Conservation (phyloP, 2,329 filamentous ascomycete species). For the Colletotrichum spaethianum region DNA sequence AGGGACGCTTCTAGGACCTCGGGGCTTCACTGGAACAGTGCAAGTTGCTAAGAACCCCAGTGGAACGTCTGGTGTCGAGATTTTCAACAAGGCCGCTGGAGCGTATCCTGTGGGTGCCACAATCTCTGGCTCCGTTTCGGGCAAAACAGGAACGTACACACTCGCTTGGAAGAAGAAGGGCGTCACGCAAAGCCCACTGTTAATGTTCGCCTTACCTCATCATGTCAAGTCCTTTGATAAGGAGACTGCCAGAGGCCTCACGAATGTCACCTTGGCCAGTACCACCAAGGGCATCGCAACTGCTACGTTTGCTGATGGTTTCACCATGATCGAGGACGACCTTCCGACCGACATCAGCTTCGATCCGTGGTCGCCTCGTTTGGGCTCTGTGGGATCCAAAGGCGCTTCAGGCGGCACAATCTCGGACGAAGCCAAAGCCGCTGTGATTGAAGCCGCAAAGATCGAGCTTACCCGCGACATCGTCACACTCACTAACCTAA, state of each 20-base stretch:
- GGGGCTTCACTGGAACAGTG: constrained; percentile 76
- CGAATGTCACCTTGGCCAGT: constrained; percentile 74
- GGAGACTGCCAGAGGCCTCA: constrained; percentile 59
- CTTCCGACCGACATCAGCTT: constrained; percentile 80
- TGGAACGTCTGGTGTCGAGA: constrained; percentile 64
- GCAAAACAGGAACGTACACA: constrained; percentile 74
- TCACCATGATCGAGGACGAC: constrained; percentile 77
- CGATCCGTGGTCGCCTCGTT: constrained; percentile 34
- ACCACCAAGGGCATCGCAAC: constrained; percentile 85
- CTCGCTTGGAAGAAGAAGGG: constrained; percentile 78
- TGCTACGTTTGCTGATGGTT: constrained; percentile 76
- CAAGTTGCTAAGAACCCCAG: constrained; percentile 82
- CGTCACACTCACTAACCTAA: constrained; percentile 72
- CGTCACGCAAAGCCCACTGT: constrained; percentile 63
- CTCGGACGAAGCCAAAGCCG: constrained; percentile 61
- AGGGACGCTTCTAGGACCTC: constrained; percentile 4
- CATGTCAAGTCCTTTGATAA: constrained; percentile 78
- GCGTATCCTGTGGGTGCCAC: constrained; percentile 74
- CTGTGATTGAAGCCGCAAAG: constrained; percentile 69
- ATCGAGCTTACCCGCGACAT: constrained; percentile 80
- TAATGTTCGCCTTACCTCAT: constrained; percentile 87
- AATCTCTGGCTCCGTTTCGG: constrained; percentile 71
- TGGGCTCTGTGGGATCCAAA: constrained; percentile 72
- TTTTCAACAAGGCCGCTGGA: constrained; percentile 79
- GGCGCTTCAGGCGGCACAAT: constrained; percentile 56